Percentiles rank a stretch among this genome's conserved stretches.
Conservation (phyloP, 345 rosid genomes). For the Eucalyptus cladocalyx region DNA sequence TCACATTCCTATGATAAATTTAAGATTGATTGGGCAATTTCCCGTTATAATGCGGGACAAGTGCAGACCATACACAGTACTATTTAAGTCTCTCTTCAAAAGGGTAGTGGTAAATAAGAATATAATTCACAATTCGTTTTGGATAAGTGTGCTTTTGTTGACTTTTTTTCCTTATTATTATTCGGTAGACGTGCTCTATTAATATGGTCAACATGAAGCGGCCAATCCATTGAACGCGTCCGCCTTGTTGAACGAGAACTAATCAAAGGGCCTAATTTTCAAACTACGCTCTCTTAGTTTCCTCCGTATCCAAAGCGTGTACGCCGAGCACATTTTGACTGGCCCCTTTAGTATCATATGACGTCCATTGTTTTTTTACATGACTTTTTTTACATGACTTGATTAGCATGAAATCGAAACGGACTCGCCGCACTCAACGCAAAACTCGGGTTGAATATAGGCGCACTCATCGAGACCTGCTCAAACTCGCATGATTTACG, state of each 20-base stretch:
- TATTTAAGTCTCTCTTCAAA: not conserved
- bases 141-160: not conserved
- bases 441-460: not conserved
- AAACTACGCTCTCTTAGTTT: not conserved
- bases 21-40: not conserved
- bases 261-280: not conserved
- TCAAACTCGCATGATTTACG: not conserved
- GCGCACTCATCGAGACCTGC: not conserved
- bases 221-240: not conserved
- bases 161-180: not conserved
- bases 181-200: not conserved
- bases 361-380: not conserved
- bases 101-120: not conserved
- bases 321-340: not conserved
- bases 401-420: not conserved
- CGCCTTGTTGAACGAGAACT: not conserved
- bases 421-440: not conserved
- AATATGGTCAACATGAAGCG: not conserved
- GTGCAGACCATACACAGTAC: fast-evolving
- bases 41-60: fast-evolving
- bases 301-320: not conserved
- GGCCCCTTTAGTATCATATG: not conserved
- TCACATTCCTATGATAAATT: fast-evolving
- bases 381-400: not conserved
- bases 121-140: not conserved